Evolutionary conservation across 2,329 filamentous ascomycete species (phyloP).

Genomic region (Fusarium sp.): DNA sequence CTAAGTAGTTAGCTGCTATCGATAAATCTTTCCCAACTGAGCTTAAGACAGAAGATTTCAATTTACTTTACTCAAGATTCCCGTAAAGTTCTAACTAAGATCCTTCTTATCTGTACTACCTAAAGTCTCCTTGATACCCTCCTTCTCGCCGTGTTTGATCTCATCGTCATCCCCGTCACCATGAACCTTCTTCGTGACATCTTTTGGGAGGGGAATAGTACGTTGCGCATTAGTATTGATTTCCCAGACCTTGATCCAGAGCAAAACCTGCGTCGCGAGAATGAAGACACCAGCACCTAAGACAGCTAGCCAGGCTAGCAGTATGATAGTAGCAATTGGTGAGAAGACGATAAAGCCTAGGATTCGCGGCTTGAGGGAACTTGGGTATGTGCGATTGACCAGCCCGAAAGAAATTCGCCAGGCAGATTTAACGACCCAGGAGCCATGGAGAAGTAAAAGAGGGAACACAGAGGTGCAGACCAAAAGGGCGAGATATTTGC

Average conservation of each 20-base stretch:
- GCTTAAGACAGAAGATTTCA: background rate
- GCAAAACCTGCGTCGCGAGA: background rate
- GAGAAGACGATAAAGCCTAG: conserved; percentile 15
- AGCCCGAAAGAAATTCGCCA: conserved; percentile 15
- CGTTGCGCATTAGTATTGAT: background rate
- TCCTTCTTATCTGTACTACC: background rate
- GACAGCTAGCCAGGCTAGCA: background rate
- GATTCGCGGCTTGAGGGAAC: background rate
- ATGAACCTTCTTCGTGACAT: background rate
- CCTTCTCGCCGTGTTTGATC: background rate
- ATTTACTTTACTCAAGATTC: rapidly evolving
- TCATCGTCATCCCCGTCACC: background rate
- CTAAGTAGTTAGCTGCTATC: background rate
- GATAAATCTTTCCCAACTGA: rapidly evolving
- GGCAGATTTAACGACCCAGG: conserved; percentile 14
- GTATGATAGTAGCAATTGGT: background rate
- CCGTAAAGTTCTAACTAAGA: rapidly evolving
- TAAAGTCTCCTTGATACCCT: background rate
- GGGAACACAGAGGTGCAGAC: background rate
- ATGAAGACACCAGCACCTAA: background rate
- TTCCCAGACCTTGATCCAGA: background rate
- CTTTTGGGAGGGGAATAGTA: background rate
- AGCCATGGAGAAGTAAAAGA: conserved; percentile 11
- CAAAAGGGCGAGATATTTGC: background rate
- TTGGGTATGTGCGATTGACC: conserved; percentile 19